A percentile compares a stretch with the other conserved stretches of the same genome.
phyloP scores from a whole-genome alignment of 805 yeast genomes.

The Candida parachauliodes region DNA sequence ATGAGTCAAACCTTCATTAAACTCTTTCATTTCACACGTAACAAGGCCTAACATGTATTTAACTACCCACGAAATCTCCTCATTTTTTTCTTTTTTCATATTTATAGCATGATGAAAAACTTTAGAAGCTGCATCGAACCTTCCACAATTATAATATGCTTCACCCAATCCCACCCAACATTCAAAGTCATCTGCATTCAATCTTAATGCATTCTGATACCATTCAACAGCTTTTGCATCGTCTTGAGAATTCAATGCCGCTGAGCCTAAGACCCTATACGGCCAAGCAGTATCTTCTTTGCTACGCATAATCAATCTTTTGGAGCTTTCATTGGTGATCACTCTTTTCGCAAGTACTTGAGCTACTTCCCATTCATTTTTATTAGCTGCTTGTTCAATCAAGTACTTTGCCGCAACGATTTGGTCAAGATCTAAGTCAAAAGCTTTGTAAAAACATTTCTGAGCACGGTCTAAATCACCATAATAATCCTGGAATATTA shows the following conservation, averaged over 20 bases:
- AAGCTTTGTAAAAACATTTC: slow-evolving; percentile 85
- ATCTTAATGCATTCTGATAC: slow-evolving; percentile 81
- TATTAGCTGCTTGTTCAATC: slow-evolving; percentile 63
- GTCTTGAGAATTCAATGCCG: slow-evolving; percentile 65
- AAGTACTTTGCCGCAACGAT: slow-evolving; percentile 68
- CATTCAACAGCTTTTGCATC: slow-evolving; percentile 79
- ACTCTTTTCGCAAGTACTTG: slow-evolving; percentile 67
- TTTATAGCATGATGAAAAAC: slow-evolving; percentile 68
- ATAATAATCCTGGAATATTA: slow-evolving; percentile 57
- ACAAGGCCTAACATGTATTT: slow-evolving; percentile 66
- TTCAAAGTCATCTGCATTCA: slow-evolving; percentile 61
- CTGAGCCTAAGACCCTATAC: slow-evolving; percentile 78
- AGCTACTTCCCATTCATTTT: slow-evolving; percentile 81
- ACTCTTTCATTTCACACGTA: slow-evolving; percentile 61
- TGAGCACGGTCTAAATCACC: slow-evolving; percentile 66
- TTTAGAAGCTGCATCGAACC: slow-evolving; percentile 80
- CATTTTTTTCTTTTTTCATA: slow-evolving; percentile 34
- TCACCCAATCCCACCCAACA: slow-evolving; percentile 99
- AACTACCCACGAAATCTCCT: slow-evolving; percentile 51
- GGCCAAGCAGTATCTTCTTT: slow-evolving; percentile 70
- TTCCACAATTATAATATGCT: slow-evolving; percentile 80
- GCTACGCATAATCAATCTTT: slow-evolving; percentile 37
- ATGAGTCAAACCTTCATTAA: slow-evolving; percentile 51
- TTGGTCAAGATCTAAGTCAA: slow-evolving; percentile 80
- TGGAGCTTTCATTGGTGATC: slow-evolving; percentile 59